Evolutionary conservation across 139 green algal genomes (phyloP).

Genomic region (Chlorella ohadii): DNA sequence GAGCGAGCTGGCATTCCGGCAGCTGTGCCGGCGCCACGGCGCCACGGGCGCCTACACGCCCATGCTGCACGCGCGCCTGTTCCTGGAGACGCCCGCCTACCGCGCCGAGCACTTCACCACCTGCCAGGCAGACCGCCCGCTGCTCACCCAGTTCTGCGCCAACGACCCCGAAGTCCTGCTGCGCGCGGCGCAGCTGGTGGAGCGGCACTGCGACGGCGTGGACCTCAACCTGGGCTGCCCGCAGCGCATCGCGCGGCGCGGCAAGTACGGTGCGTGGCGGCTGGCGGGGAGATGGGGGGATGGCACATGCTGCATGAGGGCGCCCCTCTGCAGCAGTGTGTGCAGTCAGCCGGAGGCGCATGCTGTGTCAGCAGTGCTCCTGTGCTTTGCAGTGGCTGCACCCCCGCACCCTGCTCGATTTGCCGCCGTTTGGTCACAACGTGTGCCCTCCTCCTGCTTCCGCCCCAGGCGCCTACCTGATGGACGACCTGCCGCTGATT

Average conservation of each 20-base stretch:
- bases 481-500: constrained; percentile 87
- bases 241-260: constrained; percentile 88
- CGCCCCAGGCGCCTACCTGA: constrained; percentile 84
- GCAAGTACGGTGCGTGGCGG: constrained; percentile 46
- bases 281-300: too few species aligned
- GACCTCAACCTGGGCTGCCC: constrained; percentile 99
- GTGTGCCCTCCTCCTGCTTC: background rate
- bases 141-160: constrained; percentile 98
- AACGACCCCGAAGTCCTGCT: constrained; percentile 92
- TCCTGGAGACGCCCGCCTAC: constrained; percentile 81
- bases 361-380: too few species aligned
- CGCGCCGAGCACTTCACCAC: constrained; percentile 91
- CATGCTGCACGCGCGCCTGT: constrained; percentile 96
- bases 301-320: too few species aligned
- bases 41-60: constrained; percentile 94
- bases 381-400: background rate
- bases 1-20: constrained; percentile 95
- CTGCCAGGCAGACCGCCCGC: constrained; percentile 77
- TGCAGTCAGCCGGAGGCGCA: too few species aligned
- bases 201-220: constrained; percentile 84
- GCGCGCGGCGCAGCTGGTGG: constrained; percentile 77
- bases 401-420: background rate
- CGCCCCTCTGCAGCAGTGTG: too few species aligned
- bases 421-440: background rate
- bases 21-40: constrained; percentile 90